These are phyloP conservation scores for Lolium perenne DNA, from an alignment of 176 grass and related monocot species.

Conservation along the genomic window DNA sequence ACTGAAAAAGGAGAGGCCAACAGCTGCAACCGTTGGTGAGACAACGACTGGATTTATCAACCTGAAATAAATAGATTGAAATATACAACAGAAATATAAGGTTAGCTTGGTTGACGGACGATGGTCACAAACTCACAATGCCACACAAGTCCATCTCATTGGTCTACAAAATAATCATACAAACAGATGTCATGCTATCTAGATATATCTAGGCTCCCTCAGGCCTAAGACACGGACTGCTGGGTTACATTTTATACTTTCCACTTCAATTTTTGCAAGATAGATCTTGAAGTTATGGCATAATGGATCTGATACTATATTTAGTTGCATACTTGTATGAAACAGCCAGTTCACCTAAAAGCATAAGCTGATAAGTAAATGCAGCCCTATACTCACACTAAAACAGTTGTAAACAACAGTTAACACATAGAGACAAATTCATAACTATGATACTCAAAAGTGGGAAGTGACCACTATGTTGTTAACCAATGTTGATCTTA, in stretches of 20 bases:
- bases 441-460: conserved; percentile 23
- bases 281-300: neutral
- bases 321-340: conserved; percentile 1
- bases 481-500: neutral
- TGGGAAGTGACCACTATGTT: neutral
- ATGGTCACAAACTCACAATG: neutral
- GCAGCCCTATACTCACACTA: neutral
- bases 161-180: conserved; percentile 12
- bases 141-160: neutral
- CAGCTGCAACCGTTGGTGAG: conserved; percentile 87
- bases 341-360: neutral
- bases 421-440: neutral
- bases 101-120: neutral
- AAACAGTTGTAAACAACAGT: conserved; percentile 8
- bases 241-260: neutral
- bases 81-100: neutral
- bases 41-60: conserved; percentile 96
- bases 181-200: neutral
- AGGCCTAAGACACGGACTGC: neutral
- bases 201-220: neutral
- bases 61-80: conserved; percentile 63
- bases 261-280: neutral
- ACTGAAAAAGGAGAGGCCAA: conserved; percentile 98
- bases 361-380: neutral
- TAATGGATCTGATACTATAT: neutral